Evolutionary conservation across 1,284 basidiomycete species (phyloP), one percentile per base, ranked within the genome.

Genomic region (Cutaneotrichosporon sp.): DNA sequence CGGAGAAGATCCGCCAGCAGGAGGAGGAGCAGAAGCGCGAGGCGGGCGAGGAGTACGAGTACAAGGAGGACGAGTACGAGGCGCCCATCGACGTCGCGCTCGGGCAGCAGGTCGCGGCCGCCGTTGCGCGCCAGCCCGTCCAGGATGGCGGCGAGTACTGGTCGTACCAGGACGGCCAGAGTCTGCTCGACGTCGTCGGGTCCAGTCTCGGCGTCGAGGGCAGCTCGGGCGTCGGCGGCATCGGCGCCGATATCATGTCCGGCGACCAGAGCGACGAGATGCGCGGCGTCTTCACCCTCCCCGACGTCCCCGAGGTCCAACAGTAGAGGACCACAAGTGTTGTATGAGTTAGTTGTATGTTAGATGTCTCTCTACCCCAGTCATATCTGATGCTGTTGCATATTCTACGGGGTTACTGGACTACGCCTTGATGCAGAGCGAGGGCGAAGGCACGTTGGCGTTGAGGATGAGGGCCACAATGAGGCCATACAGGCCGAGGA

Each of bases 391-490:
- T 38, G 51, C 51, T 16, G 22, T 18, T 54, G 33, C 56, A 58
- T 58, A 56, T 55, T 58, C 56, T 62, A 58, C 61, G 31, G 36
- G 38, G 45, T 51, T 36, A 36, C n/a, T 56, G 56, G 52, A 24
- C 51, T 53, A 38, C 51, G 22, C 34, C 38, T 31, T 22, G 31
- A 57, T 56, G 43, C 69, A 71, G 25, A 62, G 59, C 11, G 54
- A 67, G 58, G 64, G 69, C 60, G 64, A 65, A 36, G 56, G 63
- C 38, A 67, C 67, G 31, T 54, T 59, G 6, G 83, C 83, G 76
- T 84, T 84, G 66, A 84, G 78, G 67, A 84, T 83, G 33, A 84
- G 76, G 22, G 83, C 82, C 51, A 84, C 83, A 67, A 84, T 84
- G 38, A 84, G 78, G 59, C 83, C 83, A 73, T 84, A 84, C 34